phyloP scores from a whole-genome alignment of 1,139 yeast species.

The Hyphopichia khmerensis region DNA sequence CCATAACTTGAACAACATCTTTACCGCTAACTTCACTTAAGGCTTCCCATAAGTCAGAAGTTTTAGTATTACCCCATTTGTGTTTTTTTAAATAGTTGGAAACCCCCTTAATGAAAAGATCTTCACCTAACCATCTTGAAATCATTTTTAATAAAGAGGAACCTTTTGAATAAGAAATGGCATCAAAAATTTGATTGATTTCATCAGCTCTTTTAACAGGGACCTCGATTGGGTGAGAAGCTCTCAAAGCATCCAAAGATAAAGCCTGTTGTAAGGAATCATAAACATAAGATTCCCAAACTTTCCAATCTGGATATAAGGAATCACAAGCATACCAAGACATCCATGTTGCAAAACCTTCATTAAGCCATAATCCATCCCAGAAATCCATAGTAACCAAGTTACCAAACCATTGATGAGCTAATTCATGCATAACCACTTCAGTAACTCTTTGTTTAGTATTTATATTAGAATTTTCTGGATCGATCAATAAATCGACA shows the following conservation, averaged over 20 bases:
- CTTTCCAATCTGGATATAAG: conserved; percentile 84
- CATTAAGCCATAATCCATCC: conserved; percentile 92
- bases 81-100: conserved; percentile 24
- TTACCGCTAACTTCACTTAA: conserved; percentile 21
- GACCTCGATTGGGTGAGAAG: conserved; percentile 84
- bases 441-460: conserved; percentile 55
- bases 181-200: conserved; percentile 82
- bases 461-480: conserved; percentile 40
- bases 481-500: conserved; percentile 52
- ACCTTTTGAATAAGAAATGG: conserved; percentile 51
- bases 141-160: conserved; percentile 28
- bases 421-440: conserved; percentile 81
- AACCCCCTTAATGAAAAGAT: conserved; percentile 25
- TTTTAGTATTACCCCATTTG: conserved; percentile 26
- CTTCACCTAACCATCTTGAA: conserved; percentile 25
- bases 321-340: conserved; percentile 78
- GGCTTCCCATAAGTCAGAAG: conserved; percentile 26
- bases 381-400: conserved; percentile 94
- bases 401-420: conserved; percentile 94
- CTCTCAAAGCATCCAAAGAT: conserved; percentile 66
- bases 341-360: conserved; percentile 89
- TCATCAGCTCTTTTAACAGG: conserved; percentile 80
- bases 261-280: conserved; percentile 71
- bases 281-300: conserved; percentile 71
- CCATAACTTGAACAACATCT: conserved; percentile 25